Conservation (phyloP, 805 yeast species). For the Pichia rugopelliculosa region DNA sequence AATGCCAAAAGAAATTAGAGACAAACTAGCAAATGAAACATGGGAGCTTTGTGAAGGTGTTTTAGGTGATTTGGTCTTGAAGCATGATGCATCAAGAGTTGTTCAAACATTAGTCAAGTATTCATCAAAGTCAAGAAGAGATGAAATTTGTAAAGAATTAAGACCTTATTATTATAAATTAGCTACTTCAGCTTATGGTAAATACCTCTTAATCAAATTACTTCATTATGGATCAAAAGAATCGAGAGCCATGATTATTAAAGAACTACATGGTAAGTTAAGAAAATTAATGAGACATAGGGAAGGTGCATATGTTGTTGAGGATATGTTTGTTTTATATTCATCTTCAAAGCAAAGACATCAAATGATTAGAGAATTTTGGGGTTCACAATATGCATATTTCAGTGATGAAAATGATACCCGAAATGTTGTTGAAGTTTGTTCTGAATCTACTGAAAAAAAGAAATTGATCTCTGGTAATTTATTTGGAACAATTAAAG, state of each 20-base stretch:
- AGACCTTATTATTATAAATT: slow-evolving; percentile 71
- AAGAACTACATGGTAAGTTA: slow-evolving; percentile 84
- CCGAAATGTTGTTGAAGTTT: slow-evolving; percentile 57
- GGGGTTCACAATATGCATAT: slow-evolving; percentile 93
- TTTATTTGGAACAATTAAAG: slow-evolving; percentile 73
- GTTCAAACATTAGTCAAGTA: slow-evolving; percentile 90
- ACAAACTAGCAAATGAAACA: slow-evolving; percentile 70
- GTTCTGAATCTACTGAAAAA: slow-evolving; percentile 66
- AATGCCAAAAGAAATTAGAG: slow-evolving; percentile 67
- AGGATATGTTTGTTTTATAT: slow-evolving; percentile 81
- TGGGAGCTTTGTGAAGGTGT: slow-evolving; percentile 78
- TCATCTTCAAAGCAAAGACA: slow-evolving; percentile 76
- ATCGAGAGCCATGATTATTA: slow-evolving; percentile 64
- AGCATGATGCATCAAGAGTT: slow-evolving; percentile 95
- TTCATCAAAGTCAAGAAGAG: slow-evolving; percentile 73
- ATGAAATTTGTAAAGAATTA: slow-evolving; percentile 54
- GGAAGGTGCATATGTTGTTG: slow-evolving; percentile 97
- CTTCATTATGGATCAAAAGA: slow-evolving; percentile 87
- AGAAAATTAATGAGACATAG: slow-evolving; percentile 92
- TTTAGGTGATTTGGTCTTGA: slow-evolving; percentile 76
- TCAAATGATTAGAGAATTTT: slow-evolving; percentile 91
- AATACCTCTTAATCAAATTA: slow-evolving; percentile 79
- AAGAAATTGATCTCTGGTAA: slow-evolving; percentile 67
- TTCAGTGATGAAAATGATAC: slow-evolving; percentile 70
- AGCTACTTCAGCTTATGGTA: slow-evolving; percentile 92